Evolutionary conservation across 1,139 yeast genomes (phyloP), one percentile per base, ranked within the genome.

Genomic region (Nakaseomyces nivariensis): DNA sequence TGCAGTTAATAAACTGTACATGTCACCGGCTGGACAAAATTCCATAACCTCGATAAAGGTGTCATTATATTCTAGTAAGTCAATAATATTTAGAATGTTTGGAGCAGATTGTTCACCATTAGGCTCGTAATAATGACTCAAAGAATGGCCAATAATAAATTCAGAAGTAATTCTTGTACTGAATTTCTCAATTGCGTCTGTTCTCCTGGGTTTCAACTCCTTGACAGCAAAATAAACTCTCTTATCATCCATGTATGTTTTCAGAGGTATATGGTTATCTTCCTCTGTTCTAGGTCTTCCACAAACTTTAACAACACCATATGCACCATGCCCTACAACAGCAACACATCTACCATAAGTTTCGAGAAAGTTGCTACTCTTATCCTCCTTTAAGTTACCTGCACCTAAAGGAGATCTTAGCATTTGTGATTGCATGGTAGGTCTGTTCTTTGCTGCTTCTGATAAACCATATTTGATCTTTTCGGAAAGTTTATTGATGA

Each of bases 21-120:
- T 67, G 63, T 84, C 88, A 33, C 92, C 90, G 48, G 85, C 82
- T 3, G 81, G 76, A 49, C 86, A 79, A 60, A 79, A 82, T 60
- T 82, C 87, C 88, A 83, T 80, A 10, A 84, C 82, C 61, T 81
- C 86, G 41, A 81, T 76, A 58, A 84, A 79, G 56, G 82, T 80
- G 54, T 78, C 71, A 53, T 73, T 74, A 10, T 56, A 51, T 48
- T 74, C 73, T 81, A 82, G 76, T 49, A 86, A 68, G 62, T 85
- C 94, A 41, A 81, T 73, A 3, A 88, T 79, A 52, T 76, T 75
- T 32, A 83, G 78, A 31, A 86, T 76, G 57, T 87, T 84, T 51
- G 81, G 79, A 62, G 81, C 60, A 4, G 56, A 42, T 9, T 41
- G 26, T 27, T 50, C 49, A n/a, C 48, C 47, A 9, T 48, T 51